A percentile compares a stretch with the other conserved stretches of the same genome.
phyloP scores from a whole-genome alignment of 768 basidiomycete genomes.

The Termitomyces sp. region DNA sequence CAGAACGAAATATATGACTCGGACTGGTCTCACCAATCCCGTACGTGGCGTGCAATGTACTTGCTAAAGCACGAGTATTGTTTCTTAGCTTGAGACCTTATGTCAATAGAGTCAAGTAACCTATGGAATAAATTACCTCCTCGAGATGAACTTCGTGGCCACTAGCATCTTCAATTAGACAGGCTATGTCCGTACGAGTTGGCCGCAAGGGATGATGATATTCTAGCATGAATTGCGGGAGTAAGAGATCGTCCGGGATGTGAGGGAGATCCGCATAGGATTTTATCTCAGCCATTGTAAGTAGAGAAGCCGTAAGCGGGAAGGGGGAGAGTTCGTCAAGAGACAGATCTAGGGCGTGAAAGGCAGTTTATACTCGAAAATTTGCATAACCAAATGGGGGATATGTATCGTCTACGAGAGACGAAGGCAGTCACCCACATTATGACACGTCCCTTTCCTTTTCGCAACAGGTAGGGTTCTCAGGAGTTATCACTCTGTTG shows the following conservation, averaged over 20 bases:
- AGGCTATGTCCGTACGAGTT: slow-evolving; percentile 31
- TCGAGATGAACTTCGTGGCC: slow-evolving; percentile 33
- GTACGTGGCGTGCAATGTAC: slow-evolving; percentile 25
- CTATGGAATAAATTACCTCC: slow-evolving; percentile 26
- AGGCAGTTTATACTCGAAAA: slow-evolving; percentile 12
- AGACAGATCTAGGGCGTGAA: slow-evolving; percentile 1
- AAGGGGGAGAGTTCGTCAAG: slow-evolving; percentile 3
- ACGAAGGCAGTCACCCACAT: slow-evolving; percentile 7
- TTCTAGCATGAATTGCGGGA: slow-evolving; percentile 56
- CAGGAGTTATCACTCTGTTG: slow-evolving; percentile 13
- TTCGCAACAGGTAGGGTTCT: slow-evolving; percentile 5
- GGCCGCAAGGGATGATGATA: slow-evolving; percentile 41
- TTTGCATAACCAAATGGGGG: slow-evolving; percentile 11
- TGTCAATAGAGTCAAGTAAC: slow-evolving; percentile 1
- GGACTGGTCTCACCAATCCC: slow-evolving; percentile 17
- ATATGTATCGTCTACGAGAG: slow-evolving; percentile 4
- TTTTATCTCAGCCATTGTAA: slow-evolving; percentile 24
- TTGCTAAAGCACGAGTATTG: slow-evolving; percentile 32
- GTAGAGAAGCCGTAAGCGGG: slow-evolving; percentile 2
- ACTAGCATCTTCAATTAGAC: slow-evolving; percentile 48
- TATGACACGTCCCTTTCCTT: slow-evolving; percentile 12
- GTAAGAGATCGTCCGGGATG: slow-evolving; percentile 51
- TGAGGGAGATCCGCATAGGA: slow-evolving; percentile 25
- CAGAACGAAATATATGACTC: neutral
- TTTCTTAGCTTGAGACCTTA: slow-evolving; percentile 18